Conservation (phyloP, 768 basidiomycete species). For the Tylopilus balloui region DNA sequence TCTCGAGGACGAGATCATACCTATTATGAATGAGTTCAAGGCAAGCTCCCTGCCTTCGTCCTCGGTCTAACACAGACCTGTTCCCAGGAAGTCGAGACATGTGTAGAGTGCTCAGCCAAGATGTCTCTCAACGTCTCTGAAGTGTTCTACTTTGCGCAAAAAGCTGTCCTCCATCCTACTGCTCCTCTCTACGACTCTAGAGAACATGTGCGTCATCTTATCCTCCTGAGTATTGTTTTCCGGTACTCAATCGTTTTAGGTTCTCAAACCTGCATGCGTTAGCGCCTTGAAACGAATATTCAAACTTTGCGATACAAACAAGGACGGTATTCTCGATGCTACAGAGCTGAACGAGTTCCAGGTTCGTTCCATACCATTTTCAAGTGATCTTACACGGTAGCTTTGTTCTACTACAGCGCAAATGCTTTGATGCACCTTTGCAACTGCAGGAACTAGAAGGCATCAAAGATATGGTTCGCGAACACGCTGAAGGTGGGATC, state of each 20-base stretch:
- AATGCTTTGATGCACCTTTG: constrained; percentile 92
- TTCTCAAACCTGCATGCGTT: constrained; percentile 87
- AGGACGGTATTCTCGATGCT: constrained; percentile 87
- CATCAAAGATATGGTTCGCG: constrained; percentile 88
- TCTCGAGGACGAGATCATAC: constrained; percentile 89
- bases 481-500: constrained; percentile 71
- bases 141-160: constrained; percentile 98
- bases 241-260: constrained; percentile 41
- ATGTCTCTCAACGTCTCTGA: constrained; percentile 89
- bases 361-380: constrained; percentile 38
- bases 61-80: constrained; percentile 3
- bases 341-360: constrained; percentile 96
- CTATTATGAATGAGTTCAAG: constrained; percentile 99
- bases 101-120: constrained; percentile 95
- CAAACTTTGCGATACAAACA: constrained; percentile 91
- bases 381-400: background rate
- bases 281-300: constrained; percentile 91
- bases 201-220: constrained; percentile 68
- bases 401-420: constrained; percentile 49
- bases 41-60: constrained; percentile 35
- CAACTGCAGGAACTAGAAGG: constrained; percentile 93
- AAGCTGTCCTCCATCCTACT: constrained; percentile 94
- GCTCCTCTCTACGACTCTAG: constrained; percentile 95
- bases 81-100: constrained; percentile 92
- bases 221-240: background rate